Evolutionary conservation across 768 basidiomycete species (phyloP).

Genomic region (Russula foetens): DNA sequence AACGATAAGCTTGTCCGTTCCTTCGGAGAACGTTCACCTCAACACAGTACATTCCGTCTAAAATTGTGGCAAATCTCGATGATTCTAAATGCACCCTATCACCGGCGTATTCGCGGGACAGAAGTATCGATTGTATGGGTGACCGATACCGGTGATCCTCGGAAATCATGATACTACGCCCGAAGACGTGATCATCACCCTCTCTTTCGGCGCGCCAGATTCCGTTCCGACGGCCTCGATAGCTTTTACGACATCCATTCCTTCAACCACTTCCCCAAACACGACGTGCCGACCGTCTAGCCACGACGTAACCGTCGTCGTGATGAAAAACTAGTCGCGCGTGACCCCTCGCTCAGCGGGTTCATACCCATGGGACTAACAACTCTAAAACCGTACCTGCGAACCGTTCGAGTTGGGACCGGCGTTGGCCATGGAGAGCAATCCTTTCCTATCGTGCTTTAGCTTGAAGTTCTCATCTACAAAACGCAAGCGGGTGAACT

Average conservation of each 20-base stretch:
- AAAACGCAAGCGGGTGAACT: not conserved
- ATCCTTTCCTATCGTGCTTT: constrained; percentile 31
- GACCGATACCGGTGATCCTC: not conserved
- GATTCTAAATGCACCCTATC: not conserved
- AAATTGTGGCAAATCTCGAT: not conserved
- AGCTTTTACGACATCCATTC: constrained; percentile 32
- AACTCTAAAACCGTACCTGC: constrained; percentile 27
- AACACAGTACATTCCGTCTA: too few species aligned
- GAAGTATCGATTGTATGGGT: too few species aligned
- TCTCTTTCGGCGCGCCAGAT: constrained; percentile 3
- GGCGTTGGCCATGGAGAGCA: constrained; percentile 45
- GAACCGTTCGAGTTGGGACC: constrained; percentile 44
- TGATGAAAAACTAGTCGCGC: constrained; percentile 32
- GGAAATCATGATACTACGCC: not conserved
- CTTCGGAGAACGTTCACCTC: too few species aligned
- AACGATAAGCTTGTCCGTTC: too few species aligned
- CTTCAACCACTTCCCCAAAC: constrained; percentile 36
- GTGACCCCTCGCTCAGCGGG: not conserved
- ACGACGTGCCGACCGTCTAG: constrained; percentile 37
- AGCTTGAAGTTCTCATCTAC: constrained; percentile 35
- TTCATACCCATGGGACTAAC: not conserved
- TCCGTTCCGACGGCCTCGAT: constrained; percentile 27
- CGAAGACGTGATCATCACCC: constrained; percentile 16
- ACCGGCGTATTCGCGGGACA: too few species aligned
- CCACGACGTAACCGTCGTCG: constrained; percentile 31